Percentiles rank a stretch among this genome's conserved stretches.
Evolutionary conservation across 305 asterid species (phyloP).

Genomic region (Withania somnifera): DNA sequence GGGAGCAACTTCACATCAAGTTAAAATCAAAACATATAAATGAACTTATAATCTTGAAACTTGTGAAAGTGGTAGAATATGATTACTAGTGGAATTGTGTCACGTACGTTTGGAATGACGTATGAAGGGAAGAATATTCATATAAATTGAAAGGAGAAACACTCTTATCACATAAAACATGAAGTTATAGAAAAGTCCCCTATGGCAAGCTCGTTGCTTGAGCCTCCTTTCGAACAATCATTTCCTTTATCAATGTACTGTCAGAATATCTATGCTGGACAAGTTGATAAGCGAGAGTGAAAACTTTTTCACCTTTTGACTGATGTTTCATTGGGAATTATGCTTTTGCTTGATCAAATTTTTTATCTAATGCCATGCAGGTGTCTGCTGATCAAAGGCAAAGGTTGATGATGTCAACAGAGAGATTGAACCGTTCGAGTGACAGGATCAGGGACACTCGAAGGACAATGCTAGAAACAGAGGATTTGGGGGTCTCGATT

Average conservation of each 20-base stretch:
- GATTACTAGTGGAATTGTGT: background rate
- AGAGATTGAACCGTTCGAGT: conserved; percentile 32
- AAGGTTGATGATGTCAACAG: conserved; percentile 55
- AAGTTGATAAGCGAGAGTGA: background rate
- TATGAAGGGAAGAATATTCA: background rate
- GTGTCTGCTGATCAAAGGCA: conserved; percentile 38
- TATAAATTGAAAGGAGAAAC: background rate
- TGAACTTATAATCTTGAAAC: background rate
- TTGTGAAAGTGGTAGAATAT: background rate
- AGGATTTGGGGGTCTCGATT: conserved; percentile 64
- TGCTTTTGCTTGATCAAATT: background rate
- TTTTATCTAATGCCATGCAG: background rate
- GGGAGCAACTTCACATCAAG: background rate
- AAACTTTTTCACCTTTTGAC: background rate
- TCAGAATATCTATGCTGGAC: background rate
- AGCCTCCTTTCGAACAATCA: background rate
- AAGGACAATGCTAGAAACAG: conserved; percentile 58
- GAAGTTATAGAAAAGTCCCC: background rate
- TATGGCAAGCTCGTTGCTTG: background rate
- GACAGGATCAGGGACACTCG: conserved; percentile 50
- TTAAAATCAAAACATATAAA: background rate
- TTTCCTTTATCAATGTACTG: background rate
- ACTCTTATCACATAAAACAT: background rate
- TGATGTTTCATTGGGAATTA: background rate
- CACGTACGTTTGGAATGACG: background rate